A percentile compares a stretch with the other conserved stretches of the same genome.
These are phyloP conservation scores for Fagus crenata DNA, from an alignment of 306 rosid species.

Conservation along the genomic window DNA sequence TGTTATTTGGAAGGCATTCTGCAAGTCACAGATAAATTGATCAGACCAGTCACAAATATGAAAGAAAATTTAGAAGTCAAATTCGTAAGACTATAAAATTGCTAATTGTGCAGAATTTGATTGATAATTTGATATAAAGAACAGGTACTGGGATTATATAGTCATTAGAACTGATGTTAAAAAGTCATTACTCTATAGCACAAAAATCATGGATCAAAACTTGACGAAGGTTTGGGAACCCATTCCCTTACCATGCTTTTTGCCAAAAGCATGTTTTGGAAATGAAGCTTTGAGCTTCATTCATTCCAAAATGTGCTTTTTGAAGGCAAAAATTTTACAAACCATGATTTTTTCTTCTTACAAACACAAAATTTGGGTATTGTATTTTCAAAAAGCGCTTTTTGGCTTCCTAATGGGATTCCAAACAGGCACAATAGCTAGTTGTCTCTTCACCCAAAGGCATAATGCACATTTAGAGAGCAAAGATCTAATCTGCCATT, in stretches of 20 bases:
- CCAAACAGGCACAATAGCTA: background rate
- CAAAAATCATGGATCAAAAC: background rate
- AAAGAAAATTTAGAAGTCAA: slow-evolving; percentile 5
- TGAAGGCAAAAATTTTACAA: too few relatives aligned
- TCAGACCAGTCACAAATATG: slow-evolving; percentile 22
- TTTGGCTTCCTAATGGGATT: too few relatives aligned
- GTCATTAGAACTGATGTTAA: background rate
- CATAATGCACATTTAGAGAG: background rate
- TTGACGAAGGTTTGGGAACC: background rate
- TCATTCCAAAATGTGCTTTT: too few relatives aligned
- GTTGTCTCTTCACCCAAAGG: background rate
- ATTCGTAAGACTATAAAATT: background rate
- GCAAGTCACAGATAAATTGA: slow-evolving; percentile 42
- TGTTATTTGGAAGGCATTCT: slow-evolving; percentile 88
- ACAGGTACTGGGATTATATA: background rate
- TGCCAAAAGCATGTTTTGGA: too few relatives aligned
- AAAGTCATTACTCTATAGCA: background rate
- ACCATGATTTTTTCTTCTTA: too few relatives aligned
- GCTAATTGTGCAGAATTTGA: background rate
- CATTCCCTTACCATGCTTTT: too few relatives aligned
- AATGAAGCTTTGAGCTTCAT: too few relatives aligned
- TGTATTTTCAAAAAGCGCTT: too few relatives aligned
- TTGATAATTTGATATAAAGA: background rate
- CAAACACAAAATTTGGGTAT: too few relatives aligned
- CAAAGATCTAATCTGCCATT: background rate